Evolutionary conservation across 108 stramenopile species (phyloP), one percentile per base, ranked within the genome.

Genomic region (Nitzschia sp.): DNA sequence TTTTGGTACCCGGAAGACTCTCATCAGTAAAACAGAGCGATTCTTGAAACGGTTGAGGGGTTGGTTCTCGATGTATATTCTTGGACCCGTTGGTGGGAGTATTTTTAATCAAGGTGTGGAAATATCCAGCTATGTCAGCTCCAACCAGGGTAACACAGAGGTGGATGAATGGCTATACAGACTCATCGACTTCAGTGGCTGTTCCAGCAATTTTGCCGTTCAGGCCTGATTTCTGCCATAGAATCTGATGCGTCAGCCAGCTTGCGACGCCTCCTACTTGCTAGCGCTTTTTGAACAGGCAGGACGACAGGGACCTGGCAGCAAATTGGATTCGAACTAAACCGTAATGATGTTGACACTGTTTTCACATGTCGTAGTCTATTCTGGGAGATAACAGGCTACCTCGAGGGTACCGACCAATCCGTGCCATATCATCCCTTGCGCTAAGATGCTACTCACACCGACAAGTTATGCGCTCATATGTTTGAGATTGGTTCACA

Each of bases 1-100:
- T 21, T 65, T 41, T 57, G 75, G 75, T 7, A 71, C 75, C 17
- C 46, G 75, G 12, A 70, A 69, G 26, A 74, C 57, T 22, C 15
- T 67, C 10, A 57, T 68, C 7, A 38, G 19, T 11, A 51, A 57
- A n/a, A 26, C 15, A 0, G 37, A 50, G 15, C 8, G 40, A 7
- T 10, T 51, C 14, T 41, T 40, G 7, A 22, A 24, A 24, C 24
- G 24, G 8, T 20, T 42, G 22, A 52, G 50, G 19, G 67, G 20
- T 20, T 68, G 55, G 67, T 55, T 55, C 11, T 46, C 42, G 21
- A 7, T 39, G 5, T 22, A 55, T 20, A 29, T 42, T 7, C 19
- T 68, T 50, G 67, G 67, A 7, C 51, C 67, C 38, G 57, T 41
- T 6, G 53, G 9, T n/a, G 54, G 19, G 7, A 19, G 54, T 14